Evolutionary conservation across 192 early-diverging fungal genomes (phyloP).

Genomic region (Coemansia sp.): DNA sequence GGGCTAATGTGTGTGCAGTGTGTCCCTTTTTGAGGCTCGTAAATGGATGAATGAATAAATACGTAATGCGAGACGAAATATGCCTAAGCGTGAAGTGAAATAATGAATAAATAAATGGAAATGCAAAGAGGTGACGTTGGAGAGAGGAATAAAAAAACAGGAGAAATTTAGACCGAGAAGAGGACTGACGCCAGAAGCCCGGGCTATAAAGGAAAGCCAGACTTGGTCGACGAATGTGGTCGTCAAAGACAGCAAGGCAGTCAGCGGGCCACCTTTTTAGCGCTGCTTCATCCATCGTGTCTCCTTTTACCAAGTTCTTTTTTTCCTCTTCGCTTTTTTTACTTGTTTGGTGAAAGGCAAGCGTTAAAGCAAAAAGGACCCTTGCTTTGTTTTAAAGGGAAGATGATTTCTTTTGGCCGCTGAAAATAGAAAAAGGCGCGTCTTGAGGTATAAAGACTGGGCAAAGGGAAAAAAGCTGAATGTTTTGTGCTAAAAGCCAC

Average conservation of each 20-base stretch:
- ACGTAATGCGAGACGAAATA: not conserved
- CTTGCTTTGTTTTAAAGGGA: slow-evolving; percentile 5
- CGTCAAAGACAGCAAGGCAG: not conserved
- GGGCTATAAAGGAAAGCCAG: slow-evolving; percentile 4
- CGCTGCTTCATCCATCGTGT: not conserved
- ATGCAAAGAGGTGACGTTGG: not conserved
- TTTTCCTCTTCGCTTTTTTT: not conserved
- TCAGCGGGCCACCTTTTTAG: not conserved
- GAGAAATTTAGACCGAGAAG: not conserved
- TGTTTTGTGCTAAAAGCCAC: slow-evolving; percentile 1
- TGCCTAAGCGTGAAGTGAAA: not conserved
- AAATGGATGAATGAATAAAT: not conserved
- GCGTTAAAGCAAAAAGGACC: not conserved
- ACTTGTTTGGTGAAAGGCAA: slow-evolving; percentile 2
- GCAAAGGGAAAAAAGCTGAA: not conserved
- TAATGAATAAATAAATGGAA: not conserved
- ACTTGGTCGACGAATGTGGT: not conserved
- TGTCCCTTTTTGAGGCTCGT: too few species aligned
- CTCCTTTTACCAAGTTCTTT: slow-evolving; percentile 10
- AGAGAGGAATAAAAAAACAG: not conserved
- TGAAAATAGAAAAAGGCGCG: not conserved
- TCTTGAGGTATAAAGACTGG: slow-evolving; percentile 1
- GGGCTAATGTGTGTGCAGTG: too few species aligned
- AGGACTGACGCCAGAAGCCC: not conserved
- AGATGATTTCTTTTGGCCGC: not conserved